Evolutionary conservation across 345 rosid species (phyloP), one percentile per base, ranked within the genome.

Genomic region (Physaria fendleri): DNA sequence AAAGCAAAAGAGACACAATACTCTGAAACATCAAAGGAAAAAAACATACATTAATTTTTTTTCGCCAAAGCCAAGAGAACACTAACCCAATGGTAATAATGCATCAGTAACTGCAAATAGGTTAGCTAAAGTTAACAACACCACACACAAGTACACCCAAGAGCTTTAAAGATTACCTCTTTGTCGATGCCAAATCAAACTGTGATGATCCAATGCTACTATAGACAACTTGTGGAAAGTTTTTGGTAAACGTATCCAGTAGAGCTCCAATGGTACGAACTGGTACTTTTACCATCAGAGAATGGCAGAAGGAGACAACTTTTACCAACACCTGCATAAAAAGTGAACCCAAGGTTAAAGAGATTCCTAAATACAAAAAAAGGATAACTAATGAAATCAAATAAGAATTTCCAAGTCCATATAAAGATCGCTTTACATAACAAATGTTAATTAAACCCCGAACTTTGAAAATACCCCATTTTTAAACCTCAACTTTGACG

Each of bases 251-350:
- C n/a, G n/a, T n/a, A n/a, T n/a, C n/a, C n/a, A n/a, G n/a, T n/a
- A n/a, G n/a, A n/a, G n/a, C n/a, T n/a, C n/a, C n/a, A n/a, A n/a
- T n/a, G n/a, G n/a, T n/a, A n/a, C n/a, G n/a, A n/a, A n/a, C n/a
- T n/a, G n/a, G n/a, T n/a, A n/a, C n/a, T n/a, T n/a, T n/a, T n/a
- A n/a, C 95, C 97, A 76, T 90, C 97, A 1, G 97, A 90, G 80
- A 90, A 90, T 66, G 91, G 85, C 80, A 90, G 73, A 47, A 90
- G 95, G 18, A 90, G 89, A 57, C 97, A 90, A 90, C 95, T 90
- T 82, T 90, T 90, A 53, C 94, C 94, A 23, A 83, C 94, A 78
- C 94, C 94, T 85, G 32, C 58, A n/a, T n/a, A n/a, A 46, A 37
- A 9, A 21, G 22, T 0, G 20, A 14, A 21, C 2, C 1, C 14